A percentile compares a stretch with the other conserved stretches of the same genome.
Conservation (phyloP, 345 rosid genomes). For the Sapria himalayana region DNA sequence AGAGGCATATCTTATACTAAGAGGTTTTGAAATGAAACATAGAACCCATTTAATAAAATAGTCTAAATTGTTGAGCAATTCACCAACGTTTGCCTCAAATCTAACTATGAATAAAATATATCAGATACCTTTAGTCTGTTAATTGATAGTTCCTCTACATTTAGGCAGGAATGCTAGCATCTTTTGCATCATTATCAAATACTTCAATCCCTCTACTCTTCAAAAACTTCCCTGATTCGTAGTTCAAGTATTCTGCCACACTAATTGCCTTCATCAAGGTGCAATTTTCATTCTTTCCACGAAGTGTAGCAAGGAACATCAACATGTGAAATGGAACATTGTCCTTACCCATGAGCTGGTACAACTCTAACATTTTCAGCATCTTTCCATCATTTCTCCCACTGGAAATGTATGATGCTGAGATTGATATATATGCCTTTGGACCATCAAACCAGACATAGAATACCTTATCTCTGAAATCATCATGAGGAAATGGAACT, state of each 20-base stretch:
- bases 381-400: conserved; percentile 7
- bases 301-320: conserved; percentile 4
- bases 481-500: conserved; percentile 4
- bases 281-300: conserved; percentile 4
- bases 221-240: conserved; percentile 6
- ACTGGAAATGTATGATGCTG: conserved; percentile 1
- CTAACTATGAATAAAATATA: too few species aligned
- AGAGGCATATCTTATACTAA: too few species aligned
- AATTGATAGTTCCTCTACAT: too few species aligned
- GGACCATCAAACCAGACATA: conserved; percentile 8
- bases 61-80: too few species aligned
- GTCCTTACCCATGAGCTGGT: conserved; percentile 7
- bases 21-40: too few species aligned
- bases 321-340: conserved; percentile 3
- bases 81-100: too few species aligned
- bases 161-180: too few species aligned
- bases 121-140: too few species aligned
- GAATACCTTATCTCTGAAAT: conserved; percentile 5
- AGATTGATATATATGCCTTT: conserved; percentile 3
- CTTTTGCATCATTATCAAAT: too few species aligned
- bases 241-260: conserved; percentile 5
- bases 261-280: conserved; percentile 5
- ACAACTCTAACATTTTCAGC: conserved; percentile 4
- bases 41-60: too few species aligned
- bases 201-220: too few species aligned